A percentile compares a stretch with the other conserved stretches of the same genome.
These are phyloP conservation scores for Grigorovia jiainica DNA, from an alignment of 805 yeast species.

Conservation along the genomic window DNA sequence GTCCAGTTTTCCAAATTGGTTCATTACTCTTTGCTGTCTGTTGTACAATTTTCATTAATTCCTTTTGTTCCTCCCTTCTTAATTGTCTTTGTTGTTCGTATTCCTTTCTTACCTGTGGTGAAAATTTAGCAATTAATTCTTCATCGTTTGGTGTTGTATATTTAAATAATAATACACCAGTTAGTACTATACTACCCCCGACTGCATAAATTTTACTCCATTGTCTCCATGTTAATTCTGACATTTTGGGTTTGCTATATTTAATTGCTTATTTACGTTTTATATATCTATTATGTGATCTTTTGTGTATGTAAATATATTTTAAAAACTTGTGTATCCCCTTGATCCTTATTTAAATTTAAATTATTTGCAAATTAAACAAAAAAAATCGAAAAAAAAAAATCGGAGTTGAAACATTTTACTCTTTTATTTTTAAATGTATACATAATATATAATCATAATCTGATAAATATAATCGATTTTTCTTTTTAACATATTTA, in stretches of 20 bases:
- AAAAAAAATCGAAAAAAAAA: too few relatives aligned
- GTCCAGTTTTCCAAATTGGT: slow-evolving; percentile 78
- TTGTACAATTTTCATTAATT: slow-evolving; percentile 56
- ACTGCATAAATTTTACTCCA: slow-evolving; percentile 49
- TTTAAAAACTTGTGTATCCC: too few relatives aligned
- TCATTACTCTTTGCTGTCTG: slow-evolving; percentile 58
- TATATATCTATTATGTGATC: not conserved
- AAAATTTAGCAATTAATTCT: slow-evolving; percentile 56
- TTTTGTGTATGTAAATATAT: not conserved
- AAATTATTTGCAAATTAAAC: too few relatives aligned
- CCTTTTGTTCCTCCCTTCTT: slow-evolving; percentile 60
- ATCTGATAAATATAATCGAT: too few relatives aligned
- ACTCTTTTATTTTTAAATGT: too few relatives aligned
- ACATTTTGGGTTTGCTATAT: slow-evolving; percentile 12
- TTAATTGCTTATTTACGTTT: too few relatives aligned
- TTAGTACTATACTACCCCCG: slow-evolving; percentile 59
- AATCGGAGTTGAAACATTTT: too few relatives aligned
- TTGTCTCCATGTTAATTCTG: slow-evolving; percentile 42
- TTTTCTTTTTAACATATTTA: too few relatives aligned
- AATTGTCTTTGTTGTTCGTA: slow-evolving; percentile 56
- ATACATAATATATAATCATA: not conserved
- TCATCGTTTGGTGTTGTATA: slow-evolving; percentile 83
- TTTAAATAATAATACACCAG: slow-evolving; percentile 63
- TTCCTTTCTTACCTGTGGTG: slow-evolving; percentile 75
- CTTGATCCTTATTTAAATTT: too few relatives aligned